These are phyloP conservation scores for Saprolegnia parasitica DNA, from an alignment of 352 stramenopile species.

Conservation along the genomic window DNA sequence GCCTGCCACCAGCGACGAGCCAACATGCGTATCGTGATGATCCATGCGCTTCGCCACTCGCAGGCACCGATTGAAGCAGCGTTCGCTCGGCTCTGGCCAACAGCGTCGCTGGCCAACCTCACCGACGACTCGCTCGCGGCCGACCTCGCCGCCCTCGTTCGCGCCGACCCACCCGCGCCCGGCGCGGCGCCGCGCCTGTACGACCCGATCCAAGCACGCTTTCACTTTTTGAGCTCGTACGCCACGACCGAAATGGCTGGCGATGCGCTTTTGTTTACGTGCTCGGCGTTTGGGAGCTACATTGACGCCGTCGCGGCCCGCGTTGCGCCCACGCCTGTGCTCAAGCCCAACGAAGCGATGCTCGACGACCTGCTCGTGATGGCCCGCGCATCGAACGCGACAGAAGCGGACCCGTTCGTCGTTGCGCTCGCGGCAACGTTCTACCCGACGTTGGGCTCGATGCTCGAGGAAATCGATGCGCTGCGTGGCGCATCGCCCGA, in stretches of 20 bases:
- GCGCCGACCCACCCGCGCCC: neutral
- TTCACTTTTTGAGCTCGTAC: constrained; percentile 5
- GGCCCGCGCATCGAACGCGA: neutral
- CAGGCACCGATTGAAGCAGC: constrained; percentile 21
- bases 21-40: constrained; percentile 12
- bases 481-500: neutral
- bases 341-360: constrained; percentile 27
- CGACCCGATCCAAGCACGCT: constrained; percentile 8
- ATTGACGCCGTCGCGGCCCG: constrained; percentile 10
- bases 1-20: neutral
- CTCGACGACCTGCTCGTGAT: constrained; percentile 5
- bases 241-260: neutral
- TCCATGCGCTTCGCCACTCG: constrained; percentile 16
- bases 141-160: constrained; percentile 39
- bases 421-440: constrained; percentile 18
- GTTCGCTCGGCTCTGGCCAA: neutral
- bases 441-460: constrained; percentile 8
- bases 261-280: constrained; percentile 19
- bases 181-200: neutral
- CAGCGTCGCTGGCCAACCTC: constrained; percentile 46
- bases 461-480: constrained; percentile 14
- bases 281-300: constrained; percentile 18
- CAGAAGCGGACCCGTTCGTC: neutral
- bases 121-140: constrained; percentile 64
- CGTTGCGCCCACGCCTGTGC: constrained; percentile 1